Conservation (phyloP, 202 grass and related monocot genomes). For the Eragrostis tef region DNA sequence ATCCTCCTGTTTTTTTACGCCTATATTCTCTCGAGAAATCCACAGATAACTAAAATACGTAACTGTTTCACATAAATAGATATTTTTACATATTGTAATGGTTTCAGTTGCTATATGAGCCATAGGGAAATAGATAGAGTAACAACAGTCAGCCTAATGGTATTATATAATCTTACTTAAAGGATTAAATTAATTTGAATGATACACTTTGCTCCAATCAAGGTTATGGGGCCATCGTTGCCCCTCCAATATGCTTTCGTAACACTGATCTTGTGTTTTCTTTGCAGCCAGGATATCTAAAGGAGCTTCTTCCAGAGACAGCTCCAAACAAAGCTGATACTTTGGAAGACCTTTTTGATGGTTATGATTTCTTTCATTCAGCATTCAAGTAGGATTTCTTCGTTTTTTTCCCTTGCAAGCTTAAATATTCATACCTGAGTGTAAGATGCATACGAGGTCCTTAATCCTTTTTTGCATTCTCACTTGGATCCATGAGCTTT, state of each 20-base stretch:
- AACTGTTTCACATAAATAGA: neutral
- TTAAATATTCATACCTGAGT: neutral
- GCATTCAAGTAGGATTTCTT: slow-evolving; percentile 2
- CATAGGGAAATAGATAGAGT: too few relatives aligned
- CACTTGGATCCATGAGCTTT: neutral
- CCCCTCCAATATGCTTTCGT: neutral
- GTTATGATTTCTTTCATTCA: slow-evolving; percentile 38
- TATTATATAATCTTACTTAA: neutral
- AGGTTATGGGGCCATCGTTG: neutral
- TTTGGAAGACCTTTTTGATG: slow-evolving; percentile 64
- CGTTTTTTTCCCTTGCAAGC: neutral
- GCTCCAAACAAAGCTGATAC: slow-evolving; percentile 61
- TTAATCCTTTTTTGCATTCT: neutral
- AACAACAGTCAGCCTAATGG: too few relatives aligned
- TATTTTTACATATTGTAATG: neutral
- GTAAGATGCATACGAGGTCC: neutral
- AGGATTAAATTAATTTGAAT: neutral
- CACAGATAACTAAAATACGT: neutral
- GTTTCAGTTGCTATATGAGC: too few relatives aligned
- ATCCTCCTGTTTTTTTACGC: neutral
- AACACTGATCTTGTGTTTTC: slow-evolving; percentile 9
- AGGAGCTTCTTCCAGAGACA: slow-evolving; percentile 68
- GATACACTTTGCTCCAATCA: neutral
- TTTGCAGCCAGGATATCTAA: slow-evolving; percentile 76
- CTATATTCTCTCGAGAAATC: neutral